Evolutionary conservation across 108 stramenopile species (phyloP).

Genomic region (Seminavis robusta): DNA sequence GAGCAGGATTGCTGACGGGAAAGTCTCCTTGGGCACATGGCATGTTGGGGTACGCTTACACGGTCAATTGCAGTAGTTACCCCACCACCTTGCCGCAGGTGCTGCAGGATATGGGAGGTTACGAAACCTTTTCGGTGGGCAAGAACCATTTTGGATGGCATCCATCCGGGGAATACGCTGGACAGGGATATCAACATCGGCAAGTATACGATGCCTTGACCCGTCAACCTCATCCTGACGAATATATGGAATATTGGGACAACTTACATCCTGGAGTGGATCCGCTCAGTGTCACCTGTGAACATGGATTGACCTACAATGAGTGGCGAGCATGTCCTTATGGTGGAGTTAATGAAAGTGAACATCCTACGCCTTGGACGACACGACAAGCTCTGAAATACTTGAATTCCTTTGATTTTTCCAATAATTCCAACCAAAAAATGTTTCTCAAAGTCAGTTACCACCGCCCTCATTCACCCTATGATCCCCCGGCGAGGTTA

Average conservation of each 20-base stretch:
- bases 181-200: slow-evolving; percentile 22
- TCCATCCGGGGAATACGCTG: too few species aligned
- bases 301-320: slow-evolving; percentile 28
- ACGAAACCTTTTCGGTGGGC: slow-evolving; percentile 22
- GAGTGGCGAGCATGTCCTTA: slow-evolving; percentile 34
- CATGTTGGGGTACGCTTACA: slow-evolving; percentile 25
- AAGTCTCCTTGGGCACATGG: slow-evolving; percentile 37
- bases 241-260: slow-evolving; percentile 27
- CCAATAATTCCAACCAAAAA: background rate
- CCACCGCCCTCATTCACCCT: slow-evolving; percentile 42
- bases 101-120: slow-evolving; percentile 3
- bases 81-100: slow-evolving; percentile 26
- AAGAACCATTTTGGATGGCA: slow-evolving; percentile 43
- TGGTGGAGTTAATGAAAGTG: slow-evolving; percentile 23
- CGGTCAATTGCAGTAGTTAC: slow-evolving; percentile 14
- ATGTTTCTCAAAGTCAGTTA: slow-evolving; percentile 36
- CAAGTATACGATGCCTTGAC: slow-evolving; percentile 26
- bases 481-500: slow-evolving; percentile 37
- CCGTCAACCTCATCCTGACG: slow-evolving; percentile 8
- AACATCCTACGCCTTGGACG: slow-evolving; percentile 40
- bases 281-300: slow-evolving; percentile 25
- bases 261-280: slow-evolving; percentile 12
- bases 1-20: slow-evolving; percentile 33
- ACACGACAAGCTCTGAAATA: slow-evolving; percentile 11
- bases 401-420: slow-evolving; percentile 1